Percentiles rank a stretch among this genome's conserved stretches.
Conservation (phyloP, 768 basidiomycete species). For the Hemileccinum impolitum region DNA sequence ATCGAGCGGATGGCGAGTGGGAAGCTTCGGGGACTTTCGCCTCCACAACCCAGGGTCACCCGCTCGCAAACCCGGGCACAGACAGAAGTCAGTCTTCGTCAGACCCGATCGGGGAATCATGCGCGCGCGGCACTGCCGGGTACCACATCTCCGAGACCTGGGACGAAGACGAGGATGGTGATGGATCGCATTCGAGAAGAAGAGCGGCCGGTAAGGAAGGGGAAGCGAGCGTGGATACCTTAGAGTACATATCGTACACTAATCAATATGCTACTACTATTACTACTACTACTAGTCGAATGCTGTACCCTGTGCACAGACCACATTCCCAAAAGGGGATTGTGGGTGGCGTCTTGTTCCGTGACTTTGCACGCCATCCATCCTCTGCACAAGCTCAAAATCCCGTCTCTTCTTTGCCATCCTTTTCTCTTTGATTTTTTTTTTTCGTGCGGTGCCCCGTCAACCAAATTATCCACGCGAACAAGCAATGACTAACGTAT, state of each 20-base stretch:
- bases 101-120: conserved; percentile 6
- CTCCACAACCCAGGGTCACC: conserved; percentile 2
- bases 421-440: background rate
- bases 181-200: too few relatives aligned
- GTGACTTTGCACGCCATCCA: too few relatives aligned
- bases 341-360: background rate
- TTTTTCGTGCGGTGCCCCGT: conserved; percentile 74
- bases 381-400: too few relatives aligned
- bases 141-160: background rate
- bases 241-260: too few relatives aligned
- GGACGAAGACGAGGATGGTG: conserved; percentile 6
- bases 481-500: conserved; percentile 69
- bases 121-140: background rate
- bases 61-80: conserved; percentile 3
- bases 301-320: conserved; percentile 14
- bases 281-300: too few relatives aligned
- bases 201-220: too few relatives aligned
- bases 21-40: background rate
- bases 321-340: conserved; percentile 5
- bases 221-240: too few relatives aligned
- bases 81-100: conserved; percentile 3
- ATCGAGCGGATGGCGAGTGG: conserved; percentile 15
- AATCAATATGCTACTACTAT: too few relatives aligned
- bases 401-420: background rate
- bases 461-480: conserved; percentile 48